These are phyloP conservation scores for Aspergillus sp. DNA, from an alignment of 2,329 filamentous ascomycete species.

Conservation along the genomic window DNA sequence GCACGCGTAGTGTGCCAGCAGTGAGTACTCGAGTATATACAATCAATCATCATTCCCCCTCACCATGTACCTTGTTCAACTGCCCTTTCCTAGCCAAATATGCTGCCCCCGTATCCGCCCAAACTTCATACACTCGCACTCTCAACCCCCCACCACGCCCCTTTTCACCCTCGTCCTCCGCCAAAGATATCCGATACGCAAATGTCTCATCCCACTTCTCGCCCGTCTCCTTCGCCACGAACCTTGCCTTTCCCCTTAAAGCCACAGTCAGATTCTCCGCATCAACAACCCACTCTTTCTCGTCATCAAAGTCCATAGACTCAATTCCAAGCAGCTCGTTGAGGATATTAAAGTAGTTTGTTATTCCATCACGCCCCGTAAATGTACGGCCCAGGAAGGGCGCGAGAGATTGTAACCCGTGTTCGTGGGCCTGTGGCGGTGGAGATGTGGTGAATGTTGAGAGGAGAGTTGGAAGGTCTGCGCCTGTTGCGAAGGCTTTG, in stretches of 20 bases:
- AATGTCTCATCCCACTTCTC: slow-evolving; percentile 49
- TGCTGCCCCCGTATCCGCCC: slow-evolving; percentile 51
- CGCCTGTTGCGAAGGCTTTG: slow-evolving; percentile 33
- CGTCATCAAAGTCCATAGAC: slow-evolving; percentile 42
- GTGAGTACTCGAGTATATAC: not conserved
- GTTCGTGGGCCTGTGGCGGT: slow-evolving; percentile 37
- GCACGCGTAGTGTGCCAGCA: slow-evolving; percentile 14
- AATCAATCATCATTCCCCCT: not conserved
- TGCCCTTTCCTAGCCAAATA: slow-evolving; percentile 42
- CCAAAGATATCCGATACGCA: slow-evolving; percentile 43
- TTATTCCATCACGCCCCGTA: slow-evolving; percentile 39
- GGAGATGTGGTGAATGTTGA: slow-evolving; percentile 40
- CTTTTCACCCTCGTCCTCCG: slow-evolving; percentile 27
- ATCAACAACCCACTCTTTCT: slow-evolving; percentile 45
- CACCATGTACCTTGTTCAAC: slow-evolving; percentile 11
- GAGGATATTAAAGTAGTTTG: slow-evolving; percentile 43
- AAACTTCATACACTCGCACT: slow-evolving; percentile 47
- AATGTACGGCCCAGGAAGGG: slow-evolving; percentile 50
- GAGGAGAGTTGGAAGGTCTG: slow-evolving; percentile 33
- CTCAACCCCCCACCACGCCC: slow-evolving; percentile 25
- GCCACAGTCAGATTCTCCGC: slow-evolving; percentile 35
- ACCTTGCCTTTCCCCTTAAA: slow-evolving; percentile 40
- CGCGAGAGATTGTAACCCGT: slow-evolving; percentile 46
- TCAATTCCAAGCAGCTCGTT: slow-evolving; percentile 36
- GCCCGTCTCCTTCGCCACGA: slow-evolving; percentile 39